A percentile compares a stretch with the other conserved stretches of the same genome.
Evolutionary conservation across 2,329 filamentous ascomycete species (phyloP).

Genomic region (Penicillium sp.): DNA sequence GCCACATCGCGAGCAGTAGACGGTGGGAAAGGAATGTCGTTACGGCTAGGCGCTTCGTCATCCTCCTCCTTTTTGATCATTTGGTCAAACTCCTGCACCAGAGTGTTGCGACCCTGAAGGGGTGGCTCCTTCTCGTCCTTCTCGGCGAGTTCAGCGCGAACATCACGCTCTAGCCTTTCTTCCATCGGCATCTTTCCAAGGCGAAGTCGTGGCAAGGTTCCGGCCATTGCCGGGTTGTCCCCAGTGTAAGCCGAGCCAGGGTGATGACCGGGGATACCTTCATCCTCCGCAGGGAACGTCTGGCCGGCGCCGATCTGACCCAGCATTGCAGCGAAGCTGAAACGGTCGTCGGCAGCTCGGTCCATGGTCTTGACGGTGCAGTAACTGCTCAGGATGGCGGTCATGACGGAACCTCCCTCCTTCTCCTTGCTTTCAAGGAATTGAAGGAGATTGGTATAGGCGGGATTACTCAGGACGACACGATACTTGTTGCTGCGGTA

Average conservation of each 20-base stretch:
- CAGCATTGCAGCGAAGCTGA: conserved; percentile 57
- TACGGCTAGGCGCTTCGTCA: conserved; percentile 71
- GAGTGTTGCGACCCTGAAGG: conserved; percentile 60
- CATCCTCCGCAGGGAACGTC: conserved; percentile 60
- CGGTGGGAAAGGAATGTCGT: conserved; percentile 78
- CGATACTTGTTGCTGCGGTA: conserved; percentile 86
- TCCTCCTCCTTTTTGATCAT: conserved; percentile 86
- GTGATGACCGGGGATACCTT: conserved; percentile 64
- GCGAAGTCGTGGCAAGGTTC: conserved; percentile 58
- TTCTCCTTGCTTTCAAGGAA: conserved; percentile 84
- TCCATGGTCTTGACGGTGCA: conserved; percentile 57
- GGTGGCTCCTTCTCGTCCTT: conserved; percentile 76
- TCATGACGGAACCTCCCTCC: conserved; percentile 71
- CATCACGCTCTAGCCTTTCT: conserved; percentile 71
- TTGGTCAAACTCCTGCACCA: conserved; percentile 82
- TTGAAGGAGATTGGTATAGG: conserved; percentile 75
- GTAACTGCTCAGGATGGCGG: conserved; percentile 62
- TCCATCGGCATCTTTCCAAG: conserved; percentile 84
- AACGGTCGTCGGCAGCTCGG: conserved; percentile 53
- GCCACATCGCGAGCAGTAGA: conserved; percentile 85
- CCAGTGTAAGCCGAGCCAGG: conserved; percentile 59
- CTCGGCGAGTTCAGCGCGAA: conserved; percentile 79
- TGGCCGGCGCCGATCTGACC: conserved; percentile 51
- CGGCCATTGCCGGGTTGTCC: conserved; percentile 52
- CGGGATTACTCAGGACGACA: conserved; percentile 79